phyloP scores from a whole-genome alignment of 2,329 filamentous ascomycete genomes.

The Cladosporium phlei region DNA sequence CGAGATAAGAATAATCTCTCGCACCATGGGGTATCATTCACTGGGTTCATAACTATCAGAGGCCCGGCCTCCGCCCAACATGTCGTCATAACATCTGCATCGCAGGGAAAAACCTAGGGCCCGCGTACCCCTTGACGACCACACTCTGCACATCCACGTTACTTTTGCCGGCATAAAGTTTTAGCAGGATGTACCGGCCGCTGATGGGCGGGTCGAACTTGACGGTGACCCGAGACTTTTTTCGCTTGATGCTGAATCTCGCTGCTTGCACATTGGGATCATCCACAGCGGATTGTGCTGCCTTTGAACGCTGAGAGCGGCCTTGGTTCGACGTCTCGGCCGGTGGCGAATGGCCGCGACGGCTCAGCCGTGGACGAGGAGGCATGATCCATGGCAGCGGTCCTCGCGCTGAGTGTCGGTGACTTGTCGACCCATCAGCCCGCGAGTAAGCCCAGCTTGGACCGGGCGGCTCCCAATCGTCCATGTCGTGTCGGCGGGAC shows the following conservation, averaged over 20 bases:
- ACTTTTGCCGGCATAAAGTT: conserved; percentile 77
- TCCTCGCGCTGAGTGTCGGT: neutral
- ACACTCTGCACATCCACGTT: conserved; percentile 92
- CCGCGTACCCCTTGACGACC: conserved; percentile 76
- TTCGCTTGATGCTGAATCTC: conserved; percentile 75
- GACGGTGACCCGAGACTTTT: conserved; percentile 80
- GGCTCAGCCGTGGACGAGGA: no score
- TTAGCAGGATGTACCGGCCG: conserved; percentile 72
- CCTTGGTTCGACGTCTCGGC: neutral
- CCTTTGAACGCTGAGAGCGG: neutral
- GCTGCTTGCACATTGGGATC: conserved; percentile 51
- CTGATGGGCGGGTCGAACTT: conserved; percentile 74
- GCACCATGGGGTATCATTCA: no score
- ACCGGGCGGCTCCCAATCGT: conserved; percentile 20
- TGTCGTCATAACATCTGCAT: conserved; percentile 18
- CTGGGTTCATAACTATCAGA: no score
- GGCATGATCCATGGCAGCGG: no score
- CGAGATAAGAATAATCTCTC: no score
- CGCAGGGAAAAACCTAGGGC: conserved; percentile 67
- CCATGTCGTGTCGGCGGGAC: conserved; percentile 24
- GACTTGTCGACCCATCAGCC: neutral
- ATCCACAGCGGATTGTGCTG: conserved; percentile 6
- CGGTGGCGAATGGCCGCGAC: no score
- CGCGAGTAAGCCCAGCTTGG: conserved; percentile 3
- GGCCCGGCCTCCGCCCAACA: no score